Base-by-base conservation (phyloP, 2,329 filamentous ascomycete genomes). In the Colletotrichum sp. region DNA sequence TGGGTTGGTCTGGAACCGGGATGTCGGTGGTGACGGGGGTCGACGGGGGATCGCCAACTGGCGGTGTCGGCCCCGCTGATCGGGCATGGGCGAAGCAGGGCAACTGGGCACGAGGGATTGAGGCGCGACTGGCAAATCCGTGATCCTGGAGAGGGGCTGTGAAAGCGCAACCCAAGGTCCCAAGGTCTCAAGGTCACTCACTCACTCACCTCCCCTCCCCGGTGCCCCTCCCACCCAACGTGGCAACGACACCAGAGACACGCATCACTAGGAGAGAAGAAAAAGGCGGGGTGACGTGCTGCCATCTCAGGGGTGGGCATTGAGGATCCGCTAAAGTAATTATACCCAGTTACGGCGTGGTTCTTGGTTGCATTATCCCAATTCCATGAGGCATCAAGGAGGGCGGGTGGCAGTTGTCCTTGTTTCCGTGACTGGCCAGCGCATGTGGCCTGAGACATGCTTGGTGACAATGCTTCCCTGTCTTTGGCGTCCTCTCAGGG, bases 371-470 rank as follows among this genome's bases (percentile, higher is more conserved):
- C 74, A 69, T 76, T 74, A 44, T 69, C 49, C 64, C 74, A 60
- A 65, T 60, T 74, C 64, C 66, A 30, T 21, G 34, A 65, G 30
- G 44, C 64, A 73, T 69, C 72, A 44, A 49, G 39, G 57, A 63
- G 64, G 59, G 71, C 36, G 55, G 62, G 49, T 69, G 70, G 34
- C 74, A 74, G 70, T 60, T 74, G 64, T 62, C 49, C 18, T 62
- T 39, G 70, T 49, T 74, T 60, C 32, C 65, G 59, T 74, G 65
- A 71, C 60, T 69, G 71, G 32, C 59, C 26, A 52, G n/a, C 57
- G 65, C 59, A 60, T 69, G 70, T 76, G 74, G 70, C 70, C 64
- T 76, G 70, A 76, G 70, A 76, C 74, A 76, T 72, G 73, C 63
- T 32, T n/a, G 62, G 63, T 57, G 69, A 68, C 69, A 68, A 52